phyloP scores from a whole-genome alignment of 345 rosid species.

The Arabis hirsuta region DNA sequence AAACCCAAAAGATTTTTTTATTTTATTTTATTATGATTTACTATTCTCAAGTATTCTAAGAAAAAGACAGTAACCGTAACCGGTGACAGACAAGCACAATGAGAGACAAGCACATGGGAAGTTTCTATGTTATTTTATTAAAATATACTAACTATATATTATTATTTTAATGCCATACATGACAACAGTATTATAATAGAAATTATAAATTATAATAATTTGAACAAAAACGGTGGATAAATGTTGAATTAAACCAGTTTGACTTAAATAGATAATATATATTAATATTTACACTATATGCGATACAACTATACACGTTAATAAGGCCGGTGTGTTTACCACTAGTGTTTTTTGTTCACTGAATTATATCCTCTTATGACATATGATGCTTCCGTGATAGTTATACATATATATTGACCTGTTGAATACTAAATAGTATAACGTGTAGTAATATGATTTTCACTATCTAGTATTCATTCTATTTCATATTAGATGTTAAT shows the following conservation, averaged over 20 bases:
- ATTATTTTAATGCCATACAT: constrained; percentile 14
- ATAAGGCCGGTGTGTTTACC: constrained; percentile 27
- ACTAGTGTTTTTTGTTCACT: constrained; percentile 22
- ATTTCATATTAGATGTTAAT: too few relatives aligned
- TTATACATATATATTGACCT: constrained; percentile 14
- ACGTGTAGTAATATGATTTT: neutral
- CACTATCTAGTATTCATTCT: neutral
- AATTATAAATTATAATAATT: too few relatives aligned
- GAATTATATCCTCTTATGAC: constrained; percentile 3
- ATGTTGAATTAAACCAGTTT: constrained; percentile 20
- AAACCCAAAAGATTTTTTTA: too few relatives aligned
- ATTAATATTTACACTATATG: neutral
- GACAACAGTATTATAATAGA: neutral
- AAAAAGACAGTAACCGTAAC: constrained; percentile 31
- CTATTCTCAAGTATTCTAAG: constrained; percentile 1
- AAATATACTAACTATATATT: neutral
- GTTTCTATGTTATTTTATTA: constrained; percentile 20
- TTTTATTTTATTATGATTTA: too few relatives aligned
- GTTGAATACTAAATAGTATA: constrained; percentile 14
- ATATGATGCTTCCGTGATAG: constrained; percentile 3
- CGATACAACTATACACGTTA: constrained; percentile 28
- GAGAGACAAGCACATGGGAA: constrained; percentile 34
- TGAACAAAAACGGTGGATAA: constrained; percentile 36
- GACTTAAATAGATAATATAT: constrained; percentile 23
- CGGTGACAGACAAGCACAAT: constrained; percentile 32